A percentile compares a stretch with the other conserved stretches of the same genome.
Conservation (phyloP, 73 alveolate genomes). For the Stentor roeselii region DNA sequence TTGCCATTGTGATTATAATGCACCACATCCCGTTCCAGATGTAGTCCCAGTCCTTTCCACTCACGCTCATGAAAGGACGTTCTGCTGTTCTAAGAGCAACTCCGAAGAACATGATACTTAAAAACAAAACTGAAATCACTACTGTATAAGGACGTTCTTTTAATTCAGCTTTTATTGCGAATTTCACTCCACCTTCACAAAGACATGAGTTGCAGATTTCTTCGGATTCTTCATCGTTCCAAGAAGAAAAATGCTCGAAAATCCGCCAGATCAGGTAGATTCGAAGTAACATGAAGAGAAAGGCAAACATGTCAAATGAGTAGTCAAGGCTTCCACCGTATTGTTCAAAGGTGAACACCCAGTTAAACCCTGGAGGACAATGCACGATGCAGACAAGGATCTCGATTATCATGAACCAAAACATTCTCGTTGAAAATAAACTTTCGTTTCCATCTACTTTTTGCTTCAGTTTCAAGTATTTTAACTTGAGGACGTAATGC, state of each 20-base stretch:
- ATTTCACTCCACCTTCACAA: conserved; percentile 69
- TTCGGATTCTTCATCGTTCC: conserved; percentile 70
- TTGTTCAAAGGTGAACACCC: conserved; percentile 28
- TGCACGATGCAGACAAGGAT: conserved; percentile 23
- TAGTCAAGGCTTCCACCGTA: conserved; percentile 26
- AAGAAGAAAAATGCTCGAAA: conserved; percentile 46
- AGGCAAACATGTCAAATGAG: conserved; percentile 25
- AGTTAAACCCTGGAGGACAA: conserved; percentile 30
- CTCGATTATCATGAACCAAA: conserved; percentile 28
- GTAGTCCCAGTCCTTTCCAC: conserved; percentile 77
- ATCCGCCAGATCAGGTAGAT: conserved; percentile 62
- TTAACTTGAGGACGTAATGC: conserved; percentile 40
- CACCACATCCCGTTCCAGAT: conserved; percentile 92
- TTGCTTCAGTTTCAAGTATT: conserved; percentile 46
- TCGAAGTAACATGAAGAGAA: conserved; percentile 31
- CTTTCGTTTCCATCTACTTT: conserved; percentile 41
- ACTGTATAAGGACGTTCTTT: conserved; percentile 71
- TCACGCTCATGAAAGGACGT: conserved; percentile 54
- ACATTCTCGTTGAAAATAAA: conserved; percentile 5
- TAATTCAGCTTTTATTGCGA: conserved; percentile 74
- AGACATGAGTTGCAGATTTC: conserved; percentile 61
- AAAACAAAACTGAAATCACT: conserved; percentile 51
- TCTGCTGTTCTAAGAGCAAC: conserved; percentile 71
- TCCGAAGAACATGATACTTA: conserved; percentile 59
- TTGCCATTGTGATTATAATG: conserved; percentile 82